A percentile compares a stretch with the other conserved stretches of the same genome.
phyloP scores from a whole-genome alignment of 2,329 filamentous ascomycete genomes.

The Penicillium freii region DNA sequence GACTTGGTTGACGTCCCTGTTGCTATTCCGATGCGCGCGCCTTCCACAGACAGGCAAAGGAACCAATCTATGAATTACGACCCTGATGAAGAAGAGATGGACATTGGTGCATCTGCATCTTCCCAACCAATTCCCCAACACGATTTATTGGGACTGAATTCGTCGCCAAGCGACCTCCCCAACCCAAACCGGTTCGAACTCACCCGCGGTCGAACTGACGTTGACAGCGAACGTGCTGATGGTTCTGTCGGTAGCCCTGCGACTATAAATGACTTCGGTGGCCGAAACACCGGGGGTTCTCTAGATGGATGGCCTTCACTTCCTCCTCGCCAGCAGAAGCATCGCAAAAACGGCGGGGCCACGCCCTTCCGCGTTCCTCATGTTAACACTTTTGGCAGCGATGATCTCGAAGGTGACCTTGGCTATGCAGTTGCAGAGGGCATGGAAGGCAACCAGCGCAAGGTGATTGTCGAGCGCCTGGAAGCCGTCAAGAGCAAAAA shows the following conservation, averaged over 20 bases:
- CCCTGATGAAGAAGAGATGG: constrained; percentile 78
- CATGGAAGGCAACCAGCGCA: constrained; percentile 85
- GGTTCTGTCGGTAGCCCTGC: constrained; percentile 38
- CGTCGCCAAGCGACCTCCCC: constrained; percentile 60
- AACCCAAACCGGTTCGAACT: constrained; percentile 75
- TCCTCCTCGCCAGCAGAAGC: constrained; percentile 35
- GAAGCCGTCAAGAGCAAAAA: constrained; percentile 95
- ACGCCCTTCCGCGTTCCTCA: constrained; percentile 39
- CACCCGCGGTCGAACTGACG: constrained; percentile 43
- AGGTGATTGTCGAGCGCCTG: constrained; percentile 93
- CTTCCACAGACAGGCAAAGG: constrained; percentile 79
- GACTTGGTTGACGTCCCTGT: constrained; percentile 95
- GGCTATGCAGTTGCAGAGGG: constrained; percentile 93
- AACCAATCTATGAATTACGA: constrained; percentile 55
- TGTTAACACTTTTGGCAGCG: constrained; percentile 57
- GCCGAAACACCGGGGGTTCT: constrained; percentile 35
- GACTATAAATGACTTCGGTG: constrained; percentile 32
- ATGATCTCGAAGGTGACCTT: constrained; percentile 85
- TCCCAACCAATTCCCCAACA: constrained; percentile 50
- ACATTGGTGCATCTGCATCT: constrained; percentile 72
- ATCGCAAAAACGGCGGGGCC: constrained; percentile 38
- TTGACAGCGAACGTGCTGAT: constrained; percentile 32
- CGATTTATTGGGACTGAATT: constrained; percentile 69
- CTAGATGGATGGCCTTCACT: constrained; percentile 40
- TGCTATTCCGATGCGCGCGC: constrained; percentile 81